Evolutionary conservation across 148 eudicot genomes (phyloP).

Genomic region (Selenicereus undatus): DNA sequence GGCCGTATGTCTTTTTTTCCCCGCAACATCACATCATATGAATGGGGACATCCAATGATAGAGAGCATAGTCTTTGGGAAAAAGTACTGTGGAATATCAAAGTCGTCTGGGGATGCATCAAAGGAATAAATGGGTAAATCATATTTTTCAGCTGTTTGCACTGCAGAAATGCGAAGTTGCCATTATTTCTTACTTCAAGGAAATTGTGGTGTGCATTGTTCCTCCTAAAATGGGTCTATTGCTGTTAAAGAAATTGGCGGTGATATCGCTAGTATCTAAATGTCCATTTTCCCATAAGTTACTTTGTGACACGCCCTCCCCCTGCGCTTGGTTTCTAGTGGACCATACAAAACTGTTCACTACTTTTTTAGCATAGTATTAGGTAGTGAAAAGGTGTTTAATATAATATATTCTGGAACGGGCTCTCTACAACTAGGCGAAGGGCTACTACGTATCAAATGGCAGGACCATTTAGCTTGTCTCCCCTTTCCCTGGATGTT

Average conservation of each 20-base stretch:
- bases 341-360: too few relatives aligned
- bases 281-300: too few relatives aligned
- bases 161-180: background rate
- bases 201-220: background rate
- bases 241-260: background rate
- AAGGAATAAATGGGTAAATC: background rate
- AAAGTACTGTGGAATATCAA: background rate
- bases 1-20: background rate
- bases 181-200: background rate
- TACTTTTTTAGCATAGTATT: too few relatives aligned
- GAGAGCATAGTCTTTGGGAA: background rate
- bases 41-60: background rate
- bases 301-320: too few relatives aligned
- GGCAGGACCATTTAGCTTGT: background rate
- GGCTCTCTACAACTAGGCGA: too few relatives aligned
- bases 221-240: background rate
- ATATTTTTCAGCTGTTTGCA: background rate
- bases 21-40: background rate
- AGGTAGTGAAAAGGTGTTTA: too few relatives aligned
- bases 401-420: too few relatives aligned
- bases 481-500: background rate
- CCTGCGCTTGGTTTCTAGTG: too few relatives aligned
- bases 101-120: background rate
- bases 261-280: too few relatives aligned
- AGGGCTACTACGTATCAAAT: background rate